Base-by-base conservation (phyloP, 805 yeast genomes). In the Yamadazyma sp. region DNA sequence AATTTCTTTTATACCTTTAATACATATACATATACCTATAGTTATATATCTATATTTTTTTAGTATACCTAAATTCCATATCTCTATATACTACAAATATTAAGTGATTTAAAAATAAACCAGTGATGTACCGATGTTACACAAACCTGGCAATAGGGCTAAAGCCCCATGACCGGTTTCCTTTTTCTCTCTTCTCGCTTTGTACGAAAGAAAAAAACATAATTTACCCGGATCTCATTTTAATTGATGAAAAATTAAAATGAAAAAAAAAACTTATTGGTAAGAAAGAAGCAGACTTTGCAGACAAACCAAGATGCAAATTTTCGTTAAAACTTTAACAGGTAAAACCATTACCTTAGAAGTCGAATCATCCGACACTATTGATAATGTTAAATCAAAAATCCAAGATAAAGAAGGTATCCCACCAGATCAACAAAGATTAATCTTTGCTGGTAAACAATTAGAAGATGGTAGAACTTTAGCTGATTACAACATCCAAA, bases 391-490 rank as follows among this genome's bases (percentile, higher is more conserved):
- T 81, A 88, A 89, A 80, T 80, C 96, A 69, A 89, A 89, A 83
- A 89, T 88, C 73, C 96, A 87, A 76, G 95, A 91, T 82, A 89
- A 89, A 82, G 98, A 91, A 74, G 97, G 97, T 69, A 91, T 91
- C 57, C 98, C 98, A 71, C 97, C 98, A 63, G 97, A 91, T 75
- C 98, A 91, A 74, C 98, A 91, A 78, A 87, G 98, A 79, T 84
- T 93, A 65, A 91, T 91, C 81, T 91, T 93, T 67, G 98, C 98
- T 66, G 98, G 98, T 79, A 91, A 91, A 82, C 98, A 91, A 78
- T 86, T 91, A 65, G 97, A 91, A 78, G 97, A 91, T 63, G 97
- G 97, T 68, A 87, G 98, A 81, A 93, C 98, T 55, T 79, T 91
- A 59, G 85, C 96, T 55, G 98, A 91, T 80, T 93, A 93, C 95